Evolutionary conservation across 2,329 filamentous ascomycete species (phyloP).

Genomic region (Domatiomyces globalis): DNA sequence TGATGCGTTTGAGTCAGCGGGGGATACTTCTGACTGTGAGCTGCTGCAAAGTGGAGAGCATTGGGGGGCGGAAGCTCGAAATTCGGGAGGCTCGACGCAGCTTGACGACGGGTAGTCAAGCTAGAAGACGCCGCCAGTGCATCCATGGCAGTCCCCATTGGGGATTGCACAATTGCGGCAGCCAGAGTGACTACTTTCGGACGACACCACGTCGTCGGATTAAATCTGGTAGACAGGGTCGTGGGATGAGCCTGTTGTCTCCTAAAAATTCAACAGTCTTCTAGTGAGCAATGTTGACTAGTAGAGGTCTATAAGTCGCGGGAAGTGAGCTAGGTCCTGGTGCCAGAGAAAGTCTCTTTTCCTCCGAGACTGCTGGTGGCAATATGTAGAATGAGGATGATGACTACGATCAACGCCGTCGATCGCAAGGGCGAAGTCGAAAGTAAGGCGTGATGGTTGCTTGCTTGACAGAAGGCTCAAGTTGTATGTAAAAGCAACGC

Average conservation of each 20-base stretch:
- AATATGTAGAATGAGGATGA: neutral
- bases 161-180: slow-evolving; percentile 45
- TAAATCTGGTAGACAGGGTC: neutral
- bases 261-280: slow-evolving; percentile 19
- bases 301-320: neutral
- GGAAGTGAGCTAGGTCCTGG: neutral
- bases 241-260: slow-evolving; percentile 27
- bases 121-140: slow-evolving; percentile 48
- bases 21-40: slow-evolving; percentile 38
- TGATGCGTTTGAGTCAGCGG: slow-evolving; percentile 26
- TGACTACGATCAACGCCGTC: no score
- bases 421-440: neutral
- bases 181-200: slow-evolving; percentile 42
- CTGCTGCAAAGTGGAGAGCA: slow-evolving; percentile 31
- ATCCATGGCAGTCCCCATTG: slow-evolving; percentile 49
- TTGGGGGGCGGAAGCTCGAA: slow-evolving; percentile 56
- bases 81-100: slow-evolving; percentile 52
- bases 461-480: neutral
- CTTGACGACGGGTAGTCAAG: slow-evolving; percentile 56
- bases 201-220: slow-evolving; percentile 3
- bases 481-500: neutral
- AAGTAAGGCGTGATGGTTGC: neutral
- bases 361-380: neutral
- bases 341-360: neutral
- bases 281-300: neutral